phyloP scores from a whole-genome alignment of 73 alveolate species.

The Paramecium pentaurelia region DNA sequence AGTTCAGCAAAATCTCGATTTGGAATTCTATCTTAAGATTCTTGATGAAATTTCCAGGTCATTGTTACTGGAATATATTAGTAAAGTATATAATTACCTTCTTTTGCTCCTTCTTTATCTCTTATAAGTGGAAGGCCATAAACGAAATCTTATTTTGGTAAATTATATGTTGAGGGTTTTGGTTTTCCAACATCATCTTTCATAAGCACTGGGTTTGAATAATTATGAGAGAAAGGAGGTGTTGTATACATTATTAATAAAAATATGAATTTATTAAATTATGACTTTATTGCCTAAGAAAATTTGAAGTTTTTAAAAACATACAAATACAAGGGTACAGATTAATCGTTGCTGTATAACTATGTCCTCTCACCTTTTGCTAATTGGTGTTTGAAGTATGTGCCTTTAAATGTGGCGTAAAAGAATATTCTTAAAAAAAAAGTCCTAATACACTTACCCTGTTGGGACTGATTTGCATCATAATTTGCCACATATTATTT shows the following conservation, averaged over 20 bases:
- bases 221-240: slow-evolving; percentile 39
- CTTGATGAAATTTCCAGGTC: slow-evolving; percentile 76
- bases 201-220: slow-evolving; percentile 69
- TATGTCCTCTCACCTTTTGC: background rate
- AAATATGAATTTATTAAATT: background rate
- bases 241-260: background rate
- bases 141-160: slow-evolving; percentile 76
- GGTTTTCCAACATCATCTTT: slow-evolving; percentile 88
- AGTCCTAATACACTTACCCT: slow-evolving; percentile 24
- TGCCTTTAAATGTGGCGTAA: slow-evolving; percentile 18
- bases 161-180: slow-evolving; percentile 74
- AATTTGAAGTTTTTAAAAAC: background rate
- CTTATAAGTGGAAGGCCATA: slow-evolving; percentile 77
- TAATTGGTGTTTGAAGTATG: background rate
- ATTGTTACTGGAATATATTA: slow-evolving; percentile 47
- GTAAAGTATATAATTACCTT: slow-evolving; percentile 35
- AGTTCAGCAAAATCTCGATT: slow-evolving; percentile 73
- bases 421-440: background rate
- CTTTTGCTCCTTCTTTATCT: slow-evolving; percentile 86
- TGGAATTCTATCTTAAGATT: slow-evolving; percentile 63
- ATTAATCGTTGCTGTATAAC: background rate
- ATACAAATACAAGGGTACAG: slow-evolving; percentile 17
- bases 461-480: background rate
- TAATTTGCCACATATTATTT: background rate
- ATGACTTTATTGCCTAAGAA: background rate